phyloP scores from a whole-genome alignment of 352 stramenopile genomes.

The Pythium utonaiense region DNA sequence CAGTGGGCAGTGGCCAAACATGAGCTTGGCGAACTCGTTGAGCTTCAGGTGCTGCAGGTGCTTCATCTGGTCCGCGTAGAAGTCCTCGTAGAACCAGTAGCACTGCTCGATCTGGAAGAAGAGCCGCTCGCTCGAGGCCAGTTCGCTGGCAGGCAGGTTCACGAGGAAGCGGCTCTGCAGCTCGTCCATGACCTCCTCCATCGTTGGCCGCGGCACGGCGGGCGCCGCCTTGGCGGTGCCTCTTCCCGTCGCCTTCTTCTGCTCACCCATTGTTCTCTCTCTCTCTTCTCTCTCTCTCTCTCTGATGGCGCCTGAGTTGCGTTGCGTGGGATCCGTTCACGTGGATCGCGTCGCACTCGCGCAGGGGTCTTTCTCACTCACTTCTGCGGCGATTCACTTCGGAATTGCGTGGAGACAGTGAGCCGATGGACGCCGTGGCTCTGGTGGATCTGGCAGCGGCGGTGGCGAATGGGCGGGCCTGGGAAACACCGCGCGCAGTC shows the following conservation, averaged over 20 bases:
- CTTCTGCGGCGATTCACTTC: background rate
- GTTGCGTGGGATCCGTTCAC: background rate
- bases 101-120: conserved; percentile 98
- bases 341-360: background rate
- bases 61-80: conserved; percentile 89
- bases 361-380: background rate
- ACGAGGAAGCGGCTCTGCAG: conserved; percentile 95
- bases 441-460: background rate
- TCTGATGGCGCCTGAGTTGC: background rate
- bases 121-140: conserved; percentile 90
- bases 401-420: background rate
- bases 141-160: conserved; percentile 90
- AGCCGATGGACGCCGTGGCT: background rate
- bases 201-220: conserved; percentile 29
- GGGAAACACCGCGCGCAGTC: background rate
- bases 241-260: conserved; percentile 28
- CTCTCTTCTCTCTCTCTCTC: background rate
- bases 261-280: conserved; percentile 9
- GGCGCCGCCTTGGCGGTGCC: background rate
- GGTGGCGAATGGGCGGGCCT: background rate
- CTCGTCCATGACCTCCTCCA: conserved; percentile 94
- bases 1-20: conserved; percentile 91
- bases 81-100: conserved; percentile 98
- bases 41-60: conserved; percentile 90
- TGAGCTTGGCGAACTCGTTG: conserved; percentile 91